Evolutionary conservation across 108 stramenopile genomes (phyloP), one percentile per base, ranked within the genome.

Genomic region (Licmophora abbreviata): DNA sequence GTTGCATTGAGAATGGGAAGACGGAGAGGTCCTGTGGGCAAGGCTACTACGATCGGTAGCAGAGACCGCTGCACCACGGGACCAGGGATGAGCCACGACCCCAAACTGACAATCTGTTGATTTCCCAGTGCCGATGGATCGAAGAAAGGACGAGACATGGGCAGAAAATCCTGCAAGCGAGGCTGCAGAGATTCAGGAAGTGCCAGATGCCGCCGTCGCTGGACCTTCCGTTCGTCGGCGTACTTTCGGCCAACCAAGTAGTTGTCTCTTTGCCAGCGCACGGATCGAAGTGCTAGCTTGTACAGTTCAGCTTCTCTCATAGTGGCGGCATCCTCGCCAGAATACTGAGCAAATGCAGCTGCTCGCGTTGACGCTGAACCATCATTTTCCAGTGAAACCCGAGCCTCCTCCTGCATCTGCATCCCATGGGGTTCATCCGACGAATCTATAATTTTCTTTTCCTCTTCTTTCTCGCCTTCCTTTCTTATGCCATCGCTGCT

Each of bases 181-280:
- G 6, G 23, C 47, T 5, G 29, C 8, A 24, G 51, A 34, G 32
- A 53, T 22, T 21, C n/a, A 20, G 17, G 5, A 35, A 12, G 17
- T 20, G 20, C 3, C 20, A 40, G 5, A 18, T 40, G 38, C 31
- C 36, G 28, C 28, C 44, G 8, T 29, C 55, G 48, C 29, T 51
- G 41, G 15, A 22, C 31, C 48, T 64, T 27, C 10, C 59, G 46
- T 33, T 51, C 30, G 4, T 55, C 35, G 0, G 72, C 72, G 45
- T 74, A 67, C 38, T 44, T 30, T 2, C 48, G 10, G 26, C 74
- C 74, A 11, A 75, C 26, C 15, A 75, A 34, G 31, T 75, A 69
- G 1, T 59, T 48, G 50, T 75, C 74, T 1, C 74, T 63, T 36
- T 75, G 74, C 34, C 56, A 54, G 23, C 29, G 24, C 14, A 69